Evolutionary conservation across 1,139 yeast genomes (phyloP), one percentile per base, ranked within the genome.

Genomic region (Pichia sp.): DNA sequence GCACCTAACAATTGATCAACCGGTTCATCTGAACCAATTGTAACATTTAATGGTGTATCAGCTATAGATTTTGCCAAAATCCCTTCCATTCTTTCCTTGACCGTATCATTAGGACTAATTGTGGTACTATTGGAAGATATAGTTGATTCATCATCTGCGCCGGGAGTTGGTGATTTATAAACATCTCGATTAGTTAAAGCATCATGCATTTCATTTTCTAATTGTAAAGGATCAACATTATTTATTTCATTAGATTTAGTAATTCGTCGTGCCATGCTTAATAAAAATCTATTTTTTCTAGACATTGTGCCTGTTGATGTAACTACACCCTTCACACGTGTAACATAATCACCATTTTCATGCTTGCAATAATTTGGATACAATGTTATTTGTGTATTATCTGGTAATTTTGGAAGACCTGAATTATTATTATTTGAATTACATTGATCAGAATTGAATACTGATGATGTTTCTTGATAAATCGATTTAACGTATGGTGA

Each of bases 301-400:
- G 77, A 74, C 69, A 79, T 72, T 9, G 71, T 68, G 1, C 91
- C 93, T 1, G 88, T 88, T 33, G 85, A 69, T 44, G 71, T 76
- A 9, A 86, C 69, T 74, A 83, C 76, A 4, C 96, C 95, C 36
- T 84, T 72, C 3, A 87, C 76, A 39, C 79, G 78, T 2, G 88
- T 79, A 37, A 71, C 68, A 55, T 56, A 59, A 37, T 52, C 54
- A 29, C 45, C 43, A 33, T 47, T 45, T 16, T 41, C 47, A 34
- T 33, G 47, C 19, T 53, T 48, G 13, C 58, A 39, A 35, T 55
- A 59, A 3, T 52, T 46, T 26, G 53, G 50, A 36, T 55, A 57
- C 11, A 59, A 33, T 4, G 46, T 25, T 1, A 59, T 54, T n/a
- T 45, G 45, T 5, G 60, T 51, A 38, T 55, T 53, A 20, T 45